Evolutionary conservation across 2,329 filamentous ascomycete genomes (phyloP).

Genomic region (Massarina eburnea): DNA sequence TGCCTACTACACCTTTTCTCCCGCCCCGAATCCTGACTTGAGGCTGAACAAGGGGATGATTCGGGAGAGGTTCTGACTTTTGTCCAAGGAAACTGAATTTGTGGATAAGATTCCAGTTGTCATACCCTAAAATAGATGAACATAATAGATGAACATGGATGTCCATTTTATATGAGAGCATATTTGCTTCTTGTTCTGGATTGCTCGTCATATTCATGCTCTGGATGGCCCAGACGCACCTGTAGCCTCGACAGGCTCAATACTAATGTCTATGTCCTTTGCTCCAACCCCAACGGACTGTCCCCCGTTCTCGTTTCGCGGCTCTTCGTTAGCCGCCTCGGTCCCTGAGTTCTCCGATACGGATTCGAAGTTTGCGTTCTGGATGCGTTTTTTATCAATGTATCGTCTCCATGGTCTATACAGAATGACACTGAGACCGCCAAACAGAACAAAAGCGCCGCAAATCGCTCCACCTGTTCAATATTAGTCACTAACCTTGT

Average conservation of each 20-base stretch:
- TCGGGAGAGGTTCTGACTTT: too few relatives aligned
- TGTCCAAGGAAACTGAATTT: too few relatives aligned
- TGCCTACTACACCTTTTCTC: too few relatives aligned
- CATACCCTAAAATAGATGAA: too few relatives aligned
- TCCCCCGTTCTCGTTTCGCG: slow-evolving; percentile 3
- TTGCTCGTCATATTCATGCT: neutral
- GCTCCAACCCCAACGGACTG: neutral
- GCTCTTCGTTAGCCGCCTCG: slow-evolving; percentile 8
- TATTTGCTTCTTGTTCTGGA: too few relatives aligned
- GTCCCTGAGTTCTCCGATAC: slow-evolving; percentile 16
- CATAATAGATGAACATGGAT: too few relatives aligned
- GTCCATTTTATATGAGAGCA: too few relatives aligned
- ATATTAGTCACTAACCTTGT: slow-evolving; percentile 3
- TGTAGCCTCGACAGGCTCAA: slow-evolving; percentile 19
- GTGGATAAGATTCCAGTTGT: too few relatives aligned
- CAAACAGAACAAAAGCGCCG: slow-evolving; percentile 78
- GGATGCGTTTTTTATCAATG: slow-evolving; percentile 48
- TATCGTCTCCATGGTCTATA: slow-evolving; percentile 78
- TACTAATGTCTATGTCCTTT: slow-evolving; percentile 15
- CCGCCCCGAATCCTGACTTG: too few relatives aligned
- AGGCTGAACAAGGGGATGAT: too few relatives aligned
- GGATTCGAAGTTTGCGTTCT: slow-evolving; percentile 31
- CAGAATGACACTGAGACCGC: slow-evolving; percentile 68
- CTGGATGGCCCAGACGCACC: slow-evolving; percentile 16
- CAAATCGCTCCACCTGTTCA: slow-evolving; percentile 70